Base-by-base conservation (phyloP, 75 land plant genomes). In the Larix kaempferi region DNA sequence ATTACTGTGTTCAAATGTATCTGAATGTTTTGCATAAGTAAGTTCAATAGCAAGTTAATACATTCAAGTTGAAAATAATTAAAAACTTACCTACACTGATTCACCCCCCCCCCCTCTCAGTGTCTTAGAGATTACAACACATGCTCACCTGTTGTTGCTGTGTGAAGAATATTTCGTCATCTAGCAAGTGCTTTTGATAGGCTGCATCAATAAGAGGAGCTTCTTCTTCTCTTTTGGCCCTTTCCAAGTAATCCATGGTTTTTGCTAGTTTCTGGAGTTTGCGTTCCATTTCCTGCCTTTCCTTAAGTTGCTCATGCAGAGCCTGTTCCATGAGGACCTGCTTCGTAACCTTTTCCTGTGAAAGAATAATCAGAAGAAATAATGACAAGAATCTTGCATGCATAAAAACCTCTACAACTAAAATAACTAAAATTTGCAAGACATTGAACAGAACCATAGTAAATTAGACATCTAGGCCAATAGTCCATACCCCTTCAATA, bases 161-260 rank as follows among this genome's bases (percentile, higher is more conserved):
- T 73, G 91, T 89, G 86, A 88, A 88, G 56, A 94, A 82, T 56
- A 78, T 84, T 59, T 81, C 84, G 78, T 94, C 99, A 78, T 97
- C 99, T 59, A 78, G 91, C 41, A 88, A 65, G 10, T 88, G 89
- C 69, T 84, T 84, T 56, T 80, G 85, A 80, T 84, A 92, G 22
- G 93, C 93, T 57, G 87, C 93, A 74, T 92, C 90, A 84, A 97
- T 91, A 71, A 97, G 77, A 1, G 95, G 94, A 39, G 96, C 86
- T 71, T 91, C 95, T 77, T 97, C 98, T 78, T 94, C 99, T 64
- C 99, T 92, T 81, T 88, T 97, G 8, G 99, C 99, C 81, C 98
- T 93, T 77, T 96, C 99, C 82, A 94, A 35, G 74, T 94, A 84
- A 80, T 96, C 99, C 98, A 96, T 89, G 5, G 95, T 96, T 74